Base-by-base conservation (phyloP, 306 rosid genomes). In the Vigna trinervia region DNA sequence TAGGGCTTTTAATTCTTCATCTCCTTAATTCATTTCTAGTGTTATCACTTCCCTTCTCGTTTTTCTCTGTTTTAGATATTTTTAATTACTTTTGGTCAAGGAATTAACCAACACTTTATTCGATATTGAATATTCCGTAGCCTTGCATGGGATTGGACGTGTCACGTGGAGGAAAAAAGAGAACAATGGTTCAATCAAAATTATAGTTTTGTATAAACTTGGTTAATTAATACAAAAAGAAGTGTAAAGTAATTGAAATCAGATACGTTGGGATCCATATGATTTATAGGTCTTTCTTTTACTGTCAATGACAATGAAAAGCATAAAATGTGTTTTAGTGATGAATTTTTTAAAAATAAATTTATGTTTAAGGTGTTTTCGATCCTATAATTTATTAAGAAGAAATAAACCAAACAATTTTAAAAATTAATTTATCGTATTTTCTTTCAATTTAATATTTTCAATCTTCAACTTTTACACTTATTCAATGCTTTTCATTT, bases 1-100 rank as follows among this genome's bases (percentile, higher is more conserved):
- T 73, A 72, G 73, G 77, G 28, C 61, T 67, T 7, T 60, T 32
- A 60, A 13, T 72, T 38, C 12, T 73, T 61, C 62, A 47, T 76
- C 51, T 48, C 50, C 57, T 32, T 82, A 70, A 62, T 32, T 34
- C 47, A 73, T 5, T 52, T 20, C 11, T 2, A 52, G 3, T 52
- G 41, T 45, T 67, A 45, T 60, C 66, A 68, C 52, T 52, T 50
- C 30, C 7, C 15, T 17, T 19, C 14, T 71, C 32, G 13, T 13
- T 38, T 39, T 23, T 13, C 28, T 51, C 12, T 38, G 3, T 53
- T 26, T 2, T 4, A 13, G 41, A 57, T 61, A 15, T 36, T 67
- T 54, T 54, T 28, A 32, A 50, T 43, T 34, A 14, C 56, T 34
- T 47, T 76, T 38, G 26, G n/a, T 11, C 48, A 43, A 39, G 45